Conservation (phyloP, 352 stramenopile genomes). For the Stephanocyclus meneghinianus region DNA sequence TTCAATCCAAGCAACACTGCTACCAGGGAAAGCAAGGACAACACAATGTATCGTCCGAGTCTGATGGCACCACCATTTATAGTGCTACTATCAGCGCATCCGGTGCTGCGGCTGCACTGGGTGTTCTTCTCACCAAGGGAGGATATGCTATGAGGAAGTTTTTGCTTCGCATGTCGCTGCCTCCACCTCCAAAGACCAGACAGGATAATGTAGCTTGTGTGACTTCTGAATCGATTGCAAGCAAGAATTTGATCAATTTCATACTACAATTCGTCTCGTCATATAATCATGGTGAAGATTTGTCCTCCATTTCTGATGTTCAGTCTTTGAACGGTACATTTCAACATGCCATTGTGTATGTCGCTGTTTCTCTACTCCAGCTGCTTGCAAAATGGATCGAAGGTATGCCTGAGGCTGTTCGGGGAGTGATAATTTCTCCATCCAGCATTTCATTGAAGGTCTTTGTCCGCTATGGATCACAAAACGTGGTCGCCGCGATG, state of each 20-base stretch:
- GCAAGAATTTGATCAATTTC: conserved; percentile 51
- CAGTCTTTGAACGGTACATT: conserved; percentile 11
- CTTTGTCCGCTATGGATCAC: conserved; percentile 39
- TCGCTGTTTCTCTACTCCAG: conserved; percentile 34
- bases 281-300: conserved; percentile 18
- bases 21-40: background rate
- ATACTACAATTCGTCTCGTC: conserved; percentile 42
- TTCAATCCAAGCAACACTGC: conserved; percentile 31
- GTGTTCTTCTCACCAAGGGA: conserved; percentile 61
- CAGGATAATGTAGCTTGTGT: background rate
- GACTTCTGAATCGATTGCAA: background rate
- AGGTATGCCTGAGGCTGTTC: conserved; percentile 47
- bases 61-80: conserved; percentile 37
- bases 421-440: conserved; percentile 40
- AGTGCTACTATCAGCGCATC: conserved; percentile 32
- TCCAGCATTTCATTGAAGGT: conserved; percentile 53
- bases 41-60: no score
- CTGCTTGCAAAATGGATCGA: conserved; percentile 54
- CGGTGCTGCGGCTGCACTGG: conserved; percentile 62
- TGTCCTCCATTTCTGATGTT: background rate
- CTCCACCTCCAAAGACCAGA: conserved; percentile 23
- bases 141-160: conserved; percentile 70
- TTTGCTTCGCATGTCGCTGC: conserved; percentile 55
- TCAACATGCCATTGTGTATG: conserved; percentile 31
- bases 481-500: conserved; percentile 35